phyloP scores from a whole-genome alignment of 192 early-diverging fungal genomes.

The Pilaira anomala region DNA sequence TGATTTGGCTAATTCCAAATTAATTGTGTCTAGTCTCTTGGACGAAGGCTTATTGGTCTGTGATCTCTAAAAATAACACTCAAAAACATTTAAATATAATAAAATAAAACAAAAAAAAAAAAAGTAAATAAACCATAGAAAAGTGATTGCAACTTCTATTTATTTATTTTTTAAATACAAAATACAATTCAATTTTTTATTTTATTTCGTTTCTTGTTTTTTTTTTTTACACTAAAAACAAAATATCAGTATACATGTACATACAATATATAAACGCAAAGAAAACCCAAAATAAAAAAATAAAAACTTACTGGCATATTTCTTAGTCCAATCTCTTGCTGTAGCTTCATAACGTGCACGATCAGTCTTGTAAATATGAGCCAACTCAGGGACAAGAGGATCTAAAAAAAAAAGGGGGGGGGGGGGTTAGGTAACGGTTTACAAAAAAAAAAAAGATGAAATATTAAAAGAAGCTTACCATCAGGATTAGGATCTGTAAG shows the following conservation, averaged over 20 bases:
- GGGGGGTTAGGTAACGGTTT: background rate
- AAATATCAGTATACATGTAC: background rate
- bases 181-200: background rate
- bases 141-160: slow-evolving; percentile 10
- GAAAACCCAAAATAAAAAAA: background rate
- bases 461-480: slow-evolving; percentile 20
- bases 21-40: slow-evolving; percentile 12
- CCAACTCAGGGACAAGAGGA: slow-evolving; percentile 97
- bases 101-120: background rate
- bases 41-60: slow-evolving; percentile 13
- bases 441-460: too few species aligned
- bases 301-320: slow-evolving; percentile 61
- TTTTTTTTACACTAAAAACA: slow-evolving; percentile 2
- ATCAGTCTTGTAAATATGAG: slow-evolving; percentile 97
- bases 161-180: slow-evolving; percentile 4
- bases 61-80: slow-evolving; percentile 7
- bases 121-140: background rate
- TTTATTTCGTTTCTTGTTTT: background rate
- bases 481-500: slow-evolving; percentile 97
- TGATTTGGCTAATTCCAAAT: background rate
- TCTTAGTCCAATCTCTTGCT: slow-evolving; percentile 93
- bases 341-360: slow-evolving; percentile 81
- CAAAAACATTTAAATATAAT: background rate
- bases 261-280: background rate
- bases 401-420: slow-evolving; percentile 49